Percentiles rank a stretch among this genome's conserved stretches.
phyloP scores from a whole-genome alignment of 441 rosid species.

The Eruca vesicaria region DNA sequence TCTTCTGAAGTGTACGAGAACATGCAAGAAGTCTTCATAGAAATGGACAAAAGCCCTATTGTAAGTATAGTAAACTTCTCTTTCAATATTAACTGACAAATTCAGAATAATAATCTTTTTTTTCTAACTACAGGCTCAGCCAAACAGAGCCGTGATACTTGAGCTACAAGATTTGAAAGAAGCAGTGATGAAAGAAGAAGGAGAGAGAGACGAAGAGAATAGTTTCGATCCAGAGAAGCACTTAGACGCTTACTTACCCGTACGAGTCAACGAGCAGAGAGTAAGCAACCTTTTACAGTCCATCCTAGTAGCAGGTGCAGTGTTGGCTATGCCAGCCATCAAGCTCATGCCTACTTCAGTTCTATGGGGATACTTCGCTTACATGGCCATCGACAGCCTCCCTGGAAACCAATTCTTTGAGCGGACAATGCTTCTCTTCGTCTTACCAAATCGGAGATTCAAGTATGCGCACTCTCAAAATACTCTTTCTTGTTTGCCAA shows the following conservation, averaged over 20 bases:
- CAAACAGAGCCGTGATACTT: slow-evolving; percentile 36
- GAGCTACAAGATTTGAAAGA: slow-evolving; percentile 62
- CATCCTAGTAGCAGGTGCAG: slow-evolving; percentile 51
- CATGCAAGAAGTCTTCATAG: slow-evolving; percentile 70
- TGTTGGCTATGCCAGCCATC: slow-evolving; percentile 59
- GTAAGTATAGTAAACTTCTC: slow-evolving; percentile 35
- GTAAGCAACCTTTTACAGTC: slow-evolving; percentile 77
- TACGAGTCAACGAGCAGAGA: slow-evolving; percentile 80
- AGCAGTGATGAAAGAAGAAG: slow-evolving; percentile 56
- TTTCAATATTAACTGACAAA: background rate
- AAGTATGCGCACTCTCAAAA: slow-evolving; percentile 42
- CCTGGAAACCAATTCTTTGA: slow-evolving; percentile 91
- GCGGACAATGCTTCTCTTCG: slow-evolving; percentile 66
- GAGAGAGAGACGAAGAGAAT: slow-evolving; percentile 27
- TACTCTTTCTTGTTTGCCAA: background rate
- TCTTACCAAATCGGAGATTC: slow-evolving; percentile 58
- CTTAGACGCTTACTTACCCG: slow-evolving; percentile 71
- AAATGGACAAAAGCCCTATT: slow-evolving; percentile 58
- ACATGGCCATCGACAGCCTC: slow-evolving; percentile 88
- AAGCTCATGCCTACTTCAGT: slow-evolving; percentile 76
- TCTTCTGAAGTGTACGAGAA: slow-evolving; percentile 63
- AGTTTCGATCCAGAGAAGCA: slow-evolving; percentile 68
- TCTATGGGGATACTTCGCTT: slow-evolving; percentile 88
- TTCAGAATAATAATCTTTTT: background rate
- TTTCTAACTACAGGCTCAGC: slow-evolving; percentile 20